Conservation (phyloP, 75 land plant genomes). For the Isoetes taiwanensis region DNA sequence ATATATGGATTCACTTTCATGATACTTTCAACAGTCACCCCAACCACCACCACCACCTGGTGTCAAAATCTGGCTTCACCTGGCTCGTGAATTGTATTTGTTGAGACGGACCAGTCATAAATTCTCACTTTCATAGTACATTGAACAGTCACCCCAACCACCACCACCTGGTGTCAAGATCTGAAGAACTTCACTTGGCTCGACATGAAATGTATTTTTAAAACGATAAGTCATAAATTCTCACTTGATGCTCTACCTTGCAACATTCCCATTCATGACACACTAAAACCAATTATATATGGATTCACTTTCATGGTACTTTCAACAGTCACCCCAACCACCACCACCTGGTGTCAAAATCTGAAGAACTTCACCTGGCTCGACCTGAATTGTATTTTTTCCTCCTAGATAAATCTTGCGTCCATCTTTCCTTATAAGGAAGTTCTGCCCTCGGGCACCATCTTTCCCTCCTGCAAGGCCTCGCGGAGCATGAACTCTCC, state of each 20-base stretch:
- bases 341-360: constrained; percentile 95
- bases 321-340: constrained; percentile 96
- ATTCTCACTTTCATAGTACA: too few relatives aligned
- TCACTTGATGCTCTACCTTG: too few relatives aligned
- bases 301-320: too few relatives aligned
- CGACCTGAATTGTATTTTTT: constrained; percentile 66
- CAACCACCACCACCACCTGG: constrained; percentile 99
- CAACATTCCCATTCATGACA: too few relatives aligned
- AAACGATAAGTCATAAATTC: too few relatives aligned
- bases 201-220: constrained; percentile 70
- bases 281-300: too few relatives aligned
- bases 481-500: constrained; percentile 81
- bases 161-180: constrained; percentile 95
- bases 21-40: too few relatives aligned
- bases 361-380: constrained; percentile 71
- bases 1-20: too few relatives aligned
- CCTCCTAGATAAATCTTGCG: constrained; percentile 61
- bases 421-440: constrained; percentile 59
- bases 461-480: constrained; percentile 70
- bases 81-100: constrained; percentile 55
- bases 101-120: too few relatives aligned
- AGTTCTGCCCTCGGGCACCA: constrained; percentile 77
- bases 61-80: constrained; percentile 85
- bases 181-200: constrained; percentile 70
- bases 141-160: constrained; percentile 96